Evolutionary conservation across 768 basidiomycete genomes (phyloP), one percentile per base, ranked within the genome.

Genomic region (Mycena galericulata): DNA sequence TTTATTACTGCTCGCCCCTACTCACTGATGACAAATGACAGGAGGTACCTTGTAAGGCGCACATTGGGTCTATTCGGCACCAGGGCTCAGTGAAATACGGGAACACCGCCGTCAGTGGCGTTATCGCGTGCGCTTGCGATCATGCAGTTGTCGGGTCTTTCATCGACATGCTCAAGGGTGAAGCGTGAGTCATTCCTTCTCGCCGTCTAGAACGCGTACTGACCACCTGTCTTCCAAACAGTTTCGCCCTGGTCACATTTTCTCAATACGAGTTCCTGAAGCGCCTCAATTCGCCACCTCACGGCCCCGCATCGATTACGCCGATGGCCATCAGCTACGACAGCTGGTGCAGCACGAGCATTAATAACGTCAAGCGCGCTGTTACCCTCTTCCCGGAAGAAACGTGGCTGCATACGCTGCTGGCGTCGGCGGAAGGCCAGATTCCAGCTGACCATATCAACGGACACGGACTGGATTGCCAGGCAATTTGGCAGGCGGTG

Each of bases 381-480:
- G 41, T 32, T 3, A 29, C 10, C 1, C 18, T 67, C 5, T 67
- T 67, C 17, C 57, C 65, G 4, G 40, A 54, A 12, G 65, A 67
- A n/a, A 40, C 24, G 7, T 67, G 65, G 65, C 40, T 67, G 6
- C 65, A 67, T 40, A 45, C 20, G 6, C 17, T 60, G 3, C 57
- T 67, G 4, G 65, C 65, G n/a, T n/a, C n/a, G n/a, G n/a, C n/a
- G n/a, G n/a, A n/a, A n/a, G n/a, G n/a, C n/a, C n/a, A n/a, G n/a
- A n/a, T n/a, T n/a, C n/a, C n/a, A n/a, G n/a, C n/a, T 2, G 65
- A 59, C n/a, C 64, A 66, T 22, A 66, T 66, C 36, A 58, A 59
- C 12, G 64, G 56, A 12, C 64, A 66, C 34, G 64, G 65, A 2
- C 2, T 24, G 4, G 57, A 50, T 18, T 67, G 65, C 27, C 56